Conservation (phyloP, 768 basidiomycete species). For the Tricholoma saponaceum region DNA sequence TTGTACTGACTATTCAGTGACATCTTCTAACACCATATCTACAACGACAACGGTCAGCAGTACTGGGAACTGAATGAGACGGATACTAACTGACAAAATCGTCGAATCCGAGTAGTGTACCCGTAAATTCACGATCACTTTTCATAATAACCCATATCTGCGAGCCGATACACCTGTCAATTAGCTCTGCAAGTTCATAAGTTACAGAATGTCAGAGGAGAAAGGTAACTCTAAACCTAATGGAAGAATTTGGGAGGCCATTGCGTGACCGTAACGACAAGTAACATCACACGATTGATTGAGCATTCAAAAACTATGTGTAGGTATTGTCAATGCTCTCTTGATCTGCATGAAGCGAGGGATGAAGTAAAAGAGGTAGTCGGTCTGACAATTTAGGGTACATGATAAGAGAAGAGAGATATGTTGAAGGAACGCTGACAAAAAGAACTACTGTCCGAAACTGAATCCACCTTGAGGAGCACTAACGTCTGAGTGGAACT, state of each 20-base stretch:
- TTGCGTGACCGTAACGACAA: conserved; percentile 23
- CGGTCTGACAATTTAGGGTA: neutral
- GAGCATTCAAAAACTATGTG: neutral
- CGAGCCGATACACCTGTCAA: conserved; percentile 96
- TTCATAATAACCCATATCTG: conserved; percentile 99
- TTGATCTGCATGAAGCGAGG: neutral
- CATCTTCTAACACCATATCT: conserved; percentile 97
- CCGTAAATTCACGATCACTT: conserved; percentile 93
- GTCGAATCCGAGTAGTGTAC: conserved; percentile 92
- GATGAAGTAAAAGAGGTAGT: neutral
- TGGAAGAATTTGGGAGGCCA: conserved; percentile 95
- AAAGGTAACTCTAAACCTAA: conserved; percentile 48
- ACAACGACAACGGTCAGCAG: neutral
- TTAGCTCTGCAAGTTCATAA: conserved; percentile 60
- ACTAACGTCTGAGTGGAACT: conserved; percentile 84
- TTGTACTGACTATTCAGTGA: conserved; percentile 86
- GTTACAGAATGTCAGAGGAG: neutral
- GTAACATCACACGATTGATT: neutral
- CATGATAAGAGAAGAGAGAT: neutral
- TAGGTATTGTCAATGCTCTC: neutral
- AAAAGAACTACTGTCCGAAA: conserved; percentile 65
- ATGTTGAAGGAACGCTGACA: neutral
- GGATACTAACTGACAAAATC: conserved; percentile 95
- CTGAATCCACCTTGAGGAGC: conserved; percentile 96
- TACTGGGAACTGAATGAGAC: neutral